Conservation (phyloP, 2,329 filamentous ascomycete genomes). For the Neospermospora avenae region DNA sequence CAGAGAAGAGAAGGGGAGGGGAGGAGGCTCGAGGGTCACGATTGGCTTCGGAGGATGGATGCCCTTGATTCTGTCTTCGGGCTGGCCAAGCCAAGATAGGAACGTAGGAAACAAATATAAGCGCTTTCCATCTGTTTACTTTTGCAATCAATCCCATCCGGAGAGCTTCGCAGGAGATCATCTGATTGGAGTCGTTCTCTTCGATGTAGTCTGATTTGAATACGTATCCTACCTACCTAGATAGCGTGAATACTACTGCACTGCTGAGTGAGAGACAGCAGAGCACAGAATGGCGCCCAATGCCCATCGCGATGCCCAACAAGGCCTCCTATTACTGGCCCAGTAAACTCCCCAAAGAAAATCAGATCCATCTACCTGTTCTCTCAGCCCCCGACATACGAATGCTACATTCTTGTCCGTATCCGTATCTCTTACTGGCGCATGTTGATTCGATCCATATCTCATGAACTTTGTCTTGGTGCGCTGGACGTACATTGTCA, state of each 20-base stretch:
- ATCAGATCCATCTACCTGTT: not conserved
- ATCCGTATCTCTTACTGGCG: not conserved
- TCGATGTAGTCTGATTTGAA: too few relatives aligned
- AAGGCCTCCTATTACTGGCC: not conserved
- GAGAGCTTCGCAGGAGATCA: not conserved
- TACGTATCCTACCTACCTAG: too few relatives aligned
- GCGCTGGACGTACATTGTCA: not conserved
- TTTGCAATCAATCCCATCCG: not conserved
- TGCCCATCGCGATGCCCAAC: not conserved
- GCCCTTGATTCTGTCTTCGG: not conserved
- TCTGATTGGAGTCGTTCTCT: not conserved
- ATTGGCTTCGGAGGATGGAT: not conserved
- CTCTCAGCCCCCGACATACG: not conserved
- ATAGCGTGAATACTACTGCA: not conserved
- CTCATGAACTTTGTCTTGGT: not conserved
- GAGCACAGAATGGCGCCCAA: not conserved
- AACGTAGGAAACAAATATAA: not conserved
- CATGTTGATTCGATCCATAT: not conserved
- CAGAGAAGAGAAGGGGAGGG: not conserved
- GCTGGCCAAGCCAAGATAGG: not conserved
- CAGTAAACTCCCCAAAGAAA: not conserved
- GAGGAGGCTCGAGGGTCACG: not conserved
- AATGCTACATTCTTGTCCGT: not conserved
- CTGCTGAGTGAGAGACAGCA: not conserved
- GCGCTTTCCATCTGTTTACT: not conserved